These are phyloP conservation scores for Eimeria praecox DNA, from an alignment of 169 alveolate species.

Conservation along the genomic window DNA sequence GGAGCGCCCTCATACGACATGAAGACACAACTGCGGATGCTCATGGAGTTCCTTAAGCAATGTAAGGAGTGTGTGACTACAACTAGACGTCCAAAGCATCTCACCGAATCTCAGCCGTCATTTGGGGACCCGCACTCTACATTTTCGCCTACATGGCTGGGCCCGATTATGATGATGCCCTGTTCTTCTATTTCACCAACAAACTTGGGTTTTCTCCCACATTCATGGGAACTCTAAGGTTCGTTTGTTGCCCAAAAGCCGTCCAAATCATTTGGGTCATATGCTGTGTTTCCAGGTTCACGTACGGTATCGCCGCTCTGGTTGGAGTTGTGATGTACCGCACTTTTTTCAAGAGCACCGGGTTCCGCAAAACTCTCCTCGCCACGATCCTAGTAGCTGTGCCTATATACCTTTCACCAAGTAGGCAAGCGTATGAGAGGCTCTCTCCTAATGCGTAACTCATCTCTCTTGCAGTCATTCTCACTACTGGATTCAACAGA, in stretches of 20 bases:
- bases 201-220: slow-evolving; percentile 95
- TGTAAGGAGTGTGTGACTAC: slow-evolving; percentile 81
- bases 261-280: background rate
- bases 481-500: slow-evolving; percentile 92
- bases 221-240: slow-evolving; percentile 96
- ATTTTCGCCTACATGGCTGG: slow-evolving; percentile 92
- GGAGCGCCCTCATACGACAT: slow-evolving; percentile 82
- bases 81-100: background rate
- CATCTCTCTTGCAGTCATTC: slow-evolving; percentile 88
- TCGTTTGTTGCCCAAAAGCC: background rate
- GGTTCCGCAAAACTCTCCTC: slow-evolving; percentile 92
- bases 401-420: slow-evolving; percentile 86
- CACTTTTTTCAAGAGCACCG: slow-evolving; percentile 90
- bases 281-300: slow-evolving; percentile 83
- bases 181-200: slow-evolving; percentile 96
- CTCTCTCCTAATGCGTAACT: background rate
- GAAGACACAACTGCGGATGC: slow-evolving; percentile 89
- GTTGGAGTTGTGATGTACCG: slow-evolving; percentile 94
- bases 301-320: slow-evolving; percentile 95
- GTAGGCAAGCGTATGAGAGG: slow-evolving; percentile 5
- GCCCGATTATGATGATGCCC: slow-evolving; percentile 95
- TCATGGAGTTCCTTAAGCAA: slow-evolving; percentile 89
- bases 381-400: slow-evolving; percentile 93
- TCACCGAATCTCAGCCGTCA: slow-evolving; percentile 76
- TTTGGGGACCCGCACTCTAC: slow-evolving; percentile 95